phyloP scores from a whole-genome alignment of 305 asterid genomes.

The Fraxinus greggii region DNA sequence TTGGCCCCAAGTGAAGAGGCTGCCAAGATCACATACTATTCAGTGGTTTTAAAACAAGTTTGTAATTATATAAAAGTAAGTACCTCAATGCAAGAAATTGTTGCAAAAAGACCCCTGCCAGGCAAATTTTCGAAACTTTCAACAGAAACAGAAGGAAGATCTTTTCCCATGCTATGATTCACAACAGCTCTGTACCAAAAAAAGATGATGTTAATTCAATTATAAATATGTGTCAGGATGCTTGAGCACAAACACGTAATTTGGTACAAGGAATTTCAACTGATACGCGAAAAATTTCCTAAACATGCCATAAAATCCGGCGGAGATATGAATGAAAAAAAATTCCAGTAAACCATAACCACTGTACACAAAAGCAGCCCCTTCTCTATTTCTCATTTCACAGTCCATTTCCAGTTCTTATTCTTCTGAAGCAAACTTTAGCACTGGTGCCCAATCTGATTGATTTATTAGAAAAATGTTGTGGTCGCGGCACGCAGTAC shows the following conservation, averaged over 20 bases:
- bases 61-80: slow-evolving; percentile 16
- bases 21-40: neutral
- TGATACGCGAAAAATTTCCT: neutral
- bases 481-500: neutral
- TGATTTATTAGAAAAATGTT: neutral
- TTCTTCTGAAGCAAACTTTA: neutral
- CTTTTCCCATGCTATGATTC: slow-evolving; percentile 87
- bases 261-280: neutral
- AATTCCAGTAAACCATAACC: neutral
- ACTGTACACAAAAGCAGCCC: neutral
- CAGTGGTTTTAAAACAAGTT: neutral
- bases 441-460: neutral
- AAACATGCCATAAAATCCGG: neutral
- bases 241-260: slow-evolving; percentile 5
- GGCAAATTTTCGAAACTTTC: slow-evolving; percentile 92
- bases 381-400: neutral
- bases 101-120: slow-evolving; percentile 95
- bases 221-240: neutral
- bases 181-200: slow-evolving; percentile 80
- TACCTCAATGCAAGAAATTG: slow-evolving; percentile 81
- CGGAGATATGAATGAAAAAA: neutral
- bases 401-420: neutral
- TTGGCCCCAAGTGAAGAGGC: slow-evolving; percentile 1
- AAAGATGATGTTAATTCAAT: slow-evolving; percentile 20
- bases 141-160: slow-evolving; percentile 87